These are phyloP conservation scores for Plasmodium cynomolgi DNA, from an alignment of 169 alveolate genomes.

Conservation along the genomic window DNA sequence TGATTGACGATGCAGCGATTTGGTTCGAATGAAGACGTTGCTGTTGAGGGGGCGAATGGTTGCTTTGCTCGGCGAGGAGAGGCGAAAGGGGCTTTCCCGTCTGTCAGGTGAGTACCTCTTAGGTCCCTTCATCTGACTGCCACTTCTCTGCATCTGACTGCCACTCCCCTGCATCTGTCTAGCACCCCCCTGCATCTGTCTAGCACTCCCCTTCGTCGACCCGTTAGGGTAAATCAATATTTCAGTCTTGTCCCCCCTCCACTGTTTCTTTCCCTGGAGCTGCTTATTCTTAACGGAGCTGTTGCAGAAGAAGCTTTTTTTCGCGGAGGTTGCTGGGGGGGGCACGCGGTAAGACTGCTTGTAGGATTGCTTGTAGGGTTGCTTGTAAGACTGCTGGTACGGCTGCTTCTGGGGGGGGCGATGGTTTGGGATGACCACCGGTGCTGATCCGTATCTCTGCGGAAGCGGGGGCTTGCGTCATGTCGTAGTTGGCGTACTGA, in stretches of 20 bases:
- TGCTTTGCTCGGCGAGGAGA: not conserved
- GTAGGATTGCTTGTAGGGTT: no score
- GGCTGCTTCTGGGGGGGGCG: not conserved
- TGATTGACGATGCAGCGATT: constrained; percentile 22
- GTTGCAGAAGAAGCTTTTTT: constrained; percentile 42
- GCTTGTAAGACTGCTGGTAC: no score
- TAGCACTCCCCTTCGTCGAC: not conserved
- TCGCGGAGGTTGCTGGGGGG: not conserved
- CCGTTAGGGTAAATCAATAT: constrained; percentile 29
- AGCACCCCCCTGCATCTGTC: not conserved
- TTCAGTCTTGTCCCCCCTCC: constrained; percentile 20
- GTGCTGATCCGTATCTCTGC: not conserved
- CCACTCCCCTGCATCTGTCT: no score
- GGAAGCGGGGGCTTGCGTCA: not conserved
- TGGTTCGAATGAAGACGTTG: constrained; percentile 56
- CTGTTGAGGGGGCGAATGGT: not conserved
- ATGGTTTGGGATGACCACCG: not conserved
- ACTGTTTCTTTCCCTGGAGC: not conserved
- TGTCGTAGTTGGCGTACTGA: not conserved
- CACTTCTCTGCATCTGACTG: not conserved
- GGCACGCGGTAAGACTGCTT: not conserved
- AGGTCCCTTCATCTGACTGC: not conserved
- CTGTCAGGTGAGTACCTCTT: not conserved
- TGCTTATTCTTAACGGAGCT: not conserved
- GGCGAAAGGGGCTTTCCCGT: not conserved